A percentile compares a stretch with the other conserved stretches of the same genome.
Conservation (phyloP, 1,284 basidiomycete genomes). For the Schizophyllum amplum region DNA sequence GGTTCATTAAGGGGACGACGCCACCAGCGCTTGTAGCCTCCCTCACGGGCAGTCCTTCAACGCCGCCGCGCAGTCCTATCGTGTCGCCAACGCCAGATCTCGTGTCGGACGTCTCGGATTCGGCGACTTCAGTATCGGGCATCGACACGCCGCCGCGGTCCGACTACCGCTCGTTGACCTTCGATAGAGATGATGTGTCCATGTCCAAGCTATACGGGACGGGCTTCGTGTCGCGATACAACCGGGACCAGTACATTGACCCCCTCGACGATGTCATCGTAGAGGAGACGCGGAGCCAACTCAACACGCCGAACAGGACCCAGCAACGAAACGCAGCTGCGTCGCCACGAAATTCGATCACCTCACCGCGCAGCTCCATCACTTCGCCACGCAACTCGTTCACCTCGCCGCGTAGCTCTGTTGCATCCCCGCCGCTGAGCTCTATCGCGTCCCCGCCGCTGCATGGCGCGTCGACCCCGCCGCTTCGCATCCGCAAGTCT, state of each 20-base stretch:
- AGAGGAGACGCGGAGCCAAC: slow-evolving; percentile 24
- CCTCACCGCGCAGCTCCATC: background rate
- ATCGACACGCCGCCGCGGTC: slow-evolving; percentile 42
- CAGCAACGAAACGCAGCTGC: background rate
- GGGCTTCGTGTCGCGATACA: slow-evolving; percentile 16
- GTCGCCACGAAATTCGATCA: background rate
- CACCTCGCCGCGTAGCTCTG: background rate
- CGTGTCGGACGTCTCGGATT: slow-evolving; percentile 53
- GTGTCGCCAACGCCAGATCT: slow-evolving; percentile 50
- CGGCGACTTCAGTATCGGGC: slow-evolving; percentile 38
- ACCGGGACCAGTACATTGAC: slow-evolving; percentile 20
- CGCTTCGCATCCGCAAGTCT: too few species aligned
- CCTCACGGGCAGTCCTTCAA: background rate
- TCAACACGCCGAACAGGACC: slow-evolving; percentile 20
- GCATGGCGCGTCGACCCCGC: too few species aligned
- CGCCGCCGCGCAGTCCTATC: slow-evolving; percentile 4
- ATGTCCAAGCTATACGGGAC: slow-evolving; percentile 12
- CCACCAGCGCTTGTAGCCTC: slow-evolving; percentile 2
- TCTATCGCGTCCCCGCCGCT: too few species aligned
- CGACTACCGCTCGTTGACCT: slow-evolving; percentile 2
- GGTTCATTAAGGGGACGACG: slow-evolving; percentile 35
- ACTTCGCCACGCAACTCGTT: too few species aligned
- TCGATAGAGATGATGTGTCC: slow-evolving; percentile 15
- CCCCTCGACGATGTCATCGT: slow-evolving; percentile 18
- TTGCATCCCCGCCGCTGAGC: background rate